These are phyloP conservation scores for Bipolaris cookei DNA, from an alignment of 2,329 filamentous ascomycete genomes.

Conservation along the genomic window DNA sequence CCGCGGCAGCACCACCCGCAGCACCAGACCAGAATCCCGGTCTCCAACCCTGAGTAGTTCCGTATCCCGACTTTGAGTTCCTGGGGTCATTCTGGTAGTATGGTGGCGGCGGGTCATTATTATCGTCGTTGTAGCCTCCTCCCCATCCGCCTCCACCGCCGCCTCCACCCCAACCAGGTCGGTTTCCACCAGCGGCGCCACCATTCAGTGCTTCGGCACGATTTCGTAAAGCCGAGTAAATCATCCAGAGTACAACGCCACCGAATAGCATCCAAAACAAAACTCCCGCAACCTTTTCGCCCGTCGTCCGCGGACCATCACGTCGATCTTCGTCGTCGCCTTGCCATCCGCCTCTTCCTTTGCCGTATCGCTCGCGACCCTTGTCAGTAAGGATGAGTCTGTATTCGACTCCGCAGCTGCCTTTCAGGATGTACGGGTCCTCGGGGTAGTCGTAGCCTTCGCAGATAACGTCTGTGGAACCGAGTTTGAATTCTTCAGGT, in stretches of 20 bases:
- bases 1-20: constrained; percentile 72
- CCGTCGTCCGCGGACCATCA: constrained; percentile 45
- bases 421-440: constrained; percentile 86
- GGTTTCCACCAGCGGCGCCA: constrained; percentile 30
- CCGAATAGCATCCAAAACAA: constrained; percentile 70
- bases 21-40: constrained; percentile 78
- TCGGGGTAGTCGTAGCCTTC: constrained; percentile 81
- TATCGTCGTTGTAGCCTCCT: constrained; percentile 37
- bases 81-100: constrained; percentile 48
- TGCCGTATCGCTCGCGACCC: constrained; percentile 74
- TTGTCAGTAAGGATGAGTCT: constrained; percentile 75
- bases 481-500: constrained; percentile 73
- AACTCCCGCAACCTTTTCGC: constrained; percentile 41
- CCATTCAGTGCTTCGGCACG: constrained; percentile 36
- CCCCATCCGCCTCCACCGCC: constrained; percentile 53
- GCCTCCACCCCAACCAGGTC: constrained; percentile 49
- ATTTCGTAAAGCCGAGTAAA: constrained; percentile 60
- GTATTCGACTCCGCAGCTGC: constrained; percentile 93
- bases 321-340: constrained; percentile 49
- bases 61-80: constrained; percentile 30
- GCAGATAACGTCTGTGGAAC: constrained; percentile 87
- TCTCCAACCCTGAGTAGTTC: constrained; percentile 61
- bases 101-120: constrained; percentile 59
- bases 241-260: constrained; percentile 65
- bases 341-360: constrained; percentile 52